These are phyloP conservation scores for Gossypium turneri DNA, from an alignment of 345 rosid genomes.

Conservation along the genomic window DNA sequence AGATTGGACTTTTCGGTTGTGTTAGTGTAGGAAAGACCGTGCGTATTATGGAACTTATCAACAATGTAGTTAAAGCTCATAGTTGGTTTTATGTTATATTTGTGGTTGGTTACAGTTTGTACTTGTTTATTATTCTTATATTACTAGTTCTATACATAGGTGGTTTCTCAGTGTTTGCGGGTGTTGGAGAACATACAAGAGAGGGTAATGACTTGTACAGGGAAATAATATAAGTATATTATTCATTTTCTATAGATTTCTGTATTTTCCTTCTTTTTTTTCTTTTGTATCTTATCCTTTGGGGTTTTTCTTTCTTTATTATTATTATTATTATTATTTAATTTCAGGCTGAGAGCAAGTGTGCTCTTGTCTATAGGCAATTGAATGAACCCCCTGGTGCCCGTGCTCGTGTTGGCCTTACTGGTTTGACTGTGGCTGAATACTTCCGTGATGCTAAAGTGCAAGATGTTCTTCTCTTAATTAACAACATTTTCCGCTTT, in stretches of 20 bases:
- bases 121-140: not conserved
- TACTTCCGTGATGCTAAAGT: slow-evolving; percentile 98
- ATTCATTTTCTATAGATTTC: too few species aligned
- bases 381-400: slow-evolving; percentile 99
- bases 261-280: too few species aligned
- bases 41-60: slow-evolving; percentile 96
- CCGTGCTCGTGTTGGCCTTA: slow-evolving; percentile 99
- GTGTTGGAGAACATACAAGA: slow-evolving; percentile 97
- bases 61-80: slow-evolving; percentile 96
- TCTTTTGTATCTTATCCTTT: too few species aligned
- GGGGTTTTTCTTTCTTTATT: too few species aligned
- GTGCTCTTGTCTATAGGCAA: slow-evolving; percentile 99
- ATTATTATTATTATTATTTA: not conserved
- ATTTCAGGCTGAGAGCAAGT: slow-evolving; percentile 80
- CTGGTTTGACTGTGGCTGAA: slow-evolving; percentile 94
- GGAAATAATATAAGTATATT: slow-evolving; percentile 39
- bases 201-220: slow-evolving; percentile 98
- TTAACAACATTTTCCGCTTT: slow-evolving; percentile 93
- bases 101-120: not conserved
- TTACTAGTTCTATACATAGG: slow-evolving; percentile 31
- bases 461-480: slow-evolving; percentile 96
- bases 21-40: slow-evolving; percentile 99
- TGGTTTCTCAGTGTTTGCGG: slow-evolving; percentile 99
- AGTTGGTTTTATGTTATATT: slow-evolving; percentile 36
- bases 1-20: slow-evolving; percentile 97